phyloP scores from a whole-genome alignment of 2,329 filamentous ascomycete species.

The Tothia fuscella region DNA sequence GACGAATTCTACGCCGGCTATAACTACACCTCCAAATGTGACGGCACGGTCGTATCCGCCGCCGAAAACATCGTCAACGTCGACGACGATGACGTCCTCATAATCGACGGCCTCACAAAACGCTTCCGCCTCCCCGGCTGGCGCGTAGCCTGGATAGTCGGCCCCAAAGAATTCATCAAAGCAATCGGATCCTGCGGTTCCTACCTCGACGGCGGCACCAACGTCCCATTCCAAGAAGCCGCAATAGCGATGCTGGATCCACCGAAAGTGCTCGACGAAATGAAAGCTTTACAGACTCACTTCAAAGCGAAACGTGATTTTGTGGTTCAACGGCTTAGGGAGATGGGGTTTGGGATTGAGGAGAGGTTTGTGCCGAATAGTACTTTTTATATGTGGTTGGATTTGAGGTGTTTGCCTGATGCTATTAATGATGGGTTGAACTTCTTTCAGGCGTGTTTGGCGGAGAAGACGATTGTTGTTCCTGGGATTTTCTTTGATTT shows the following conservation, averaged over 20 bases:
- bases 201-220: conserved; percentile 89
- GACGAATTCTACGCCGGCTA: conserved; percentile 92
- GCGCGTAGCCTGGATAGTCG: conserved; percentile 93
- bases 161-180: conserved; percentile 91
- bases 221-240: conserved; percentile 91
- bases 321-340: conserved; percentile 63
- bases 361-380: conserved; percentile 63
- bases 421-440: conserved; percentile 85
- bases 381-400: conserved; percentile 86
- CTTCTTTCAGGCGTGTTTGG: conserved; percentile 89
- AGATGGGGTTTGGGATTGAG: conserved; percentile 73
- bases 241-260: conserved; percentile 91
- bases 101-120: conserved; percentile 94
- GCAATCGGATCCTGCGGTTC: conserved; percentile 86
- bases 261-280: conserved; percentile 64
- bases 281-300: conserved; percentile 78
- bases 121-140: conserved; percentile 91
- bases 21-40: conserved; percentile 88
- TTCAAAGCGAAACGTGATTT: conserved; percentile 93
- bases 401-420: conserved; percentile 54
- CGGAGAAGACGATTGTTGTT: conserved; percentile 92
- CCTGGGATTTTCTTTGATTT: conserved; percentile 97
- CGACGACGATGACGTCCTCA: conserved; percentile 78
- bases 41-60: conserved; percentile 77
- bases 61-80: conserved; percentile 87